phyloP scores from a whole-genome alignment of 2,329 filamentous ascomycete genomes.

The Scytalidium sp. region DNA sequence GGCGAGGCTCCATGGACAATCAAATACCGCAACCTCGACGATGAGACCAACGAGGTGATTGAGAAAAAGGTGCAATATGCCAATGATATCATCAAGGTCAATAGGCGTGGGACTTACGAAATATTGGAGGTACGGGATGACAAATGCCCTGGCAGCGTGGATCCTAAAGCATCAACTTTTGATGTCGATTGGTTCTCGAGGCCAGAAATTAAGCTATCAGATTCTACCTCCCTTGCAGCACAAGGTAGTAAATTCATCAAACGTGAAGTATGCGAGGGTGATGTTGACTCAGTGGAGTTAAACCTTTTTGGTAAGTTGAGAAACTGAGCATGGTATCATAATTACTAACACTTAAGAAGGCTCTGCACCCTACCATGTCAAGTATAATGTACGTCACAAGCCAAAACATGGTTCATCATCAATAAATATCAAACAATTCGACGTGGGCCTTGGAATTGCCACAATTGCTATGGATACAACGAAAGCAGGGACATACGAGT shows the following conservation, averaged over 20 bases:
- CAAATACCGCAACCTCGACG: conserved; percentile 67
- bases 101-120: conserved; percentile 71
- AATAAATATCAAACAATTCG: conserved; percentile 67
- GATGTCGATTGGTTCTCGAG: conserved; percentile 82
- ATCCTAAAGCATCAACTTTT: conserved; percentile 70
- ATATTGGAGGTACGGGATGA: conserved; percentile 74
- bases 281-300: conserved; percentile 85
- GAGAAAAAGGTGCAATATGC: conserved; percentile 43
- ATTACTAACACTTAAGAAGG: conserved; percentile 42
- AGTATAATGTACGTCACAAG: conserved; percentile 77
- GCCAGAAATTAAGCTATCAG: conserved; percentile 66
- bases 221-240: conserved; percentile 58
- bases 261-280: conserved; percentile 86
- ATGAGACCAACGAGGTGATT: conserved; percentile 41
- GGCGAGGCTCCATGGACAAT: conserved; percentile 84
- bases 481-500: conserved; percentile 79
- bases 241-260: conserved; percentile 62
- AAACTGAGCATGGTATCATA: neutral
- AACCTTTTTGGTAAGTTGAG: conserved; percentile 64
- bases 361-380: conserved; percentile 75
- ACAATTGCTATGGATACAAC: conserved; percentile 83
- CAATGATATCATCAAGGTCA: conserved; percentile 69
- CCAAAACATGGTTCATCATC: conserved; percentile 63
- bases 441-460: conserved; percentile 71
- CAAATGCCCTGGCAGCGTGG: conserved; percentile 78